Percentiles rank a stretch among this genome's conserved stretches.
phyloP scores from a whole-genome alignment of 352 stramenopile species.

The Pythium brassicae region DNA sequence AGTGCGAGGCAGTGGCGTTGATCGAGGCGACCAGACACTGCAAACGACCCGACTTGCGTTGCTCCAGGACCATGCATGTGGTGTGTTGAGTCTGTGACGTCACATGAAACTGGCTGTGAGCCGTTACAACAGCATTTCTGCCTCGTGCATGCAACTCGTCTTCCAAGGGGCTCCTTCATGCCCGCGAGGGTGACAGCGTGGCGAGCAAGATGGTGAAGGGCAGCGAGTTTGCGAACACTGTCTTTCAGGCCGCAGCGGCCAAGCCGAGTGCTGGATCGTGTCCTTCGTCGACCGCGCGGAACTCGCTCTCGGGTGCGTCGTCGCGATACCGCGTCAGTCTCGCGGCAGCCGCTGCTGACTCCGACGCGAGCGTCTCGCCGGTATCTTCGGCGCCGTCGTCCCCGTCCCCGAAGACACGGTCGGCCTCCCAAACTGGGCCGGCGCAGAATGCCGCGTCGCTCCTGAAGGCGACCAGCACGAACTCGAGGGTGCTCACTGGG shows the following conservation, averaged over 20 bases:
- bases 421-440: slow-evolving; percentile 10
- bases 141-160: no score
- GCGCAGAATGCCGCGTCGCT: slow-evolving; percentile 16
- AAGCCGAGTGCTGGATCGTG: not conserved
- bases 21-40: no score
- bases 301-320: not conserved
- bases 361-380: not conserved
- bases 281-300: not conserved
- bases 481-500: not conserved
- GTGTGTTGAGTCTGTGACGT: not conserved
- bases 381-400: not conserved
- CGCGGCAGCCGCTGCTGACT: not conserved
- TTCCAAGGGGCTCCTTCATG: no score
- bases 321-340: slow-evolving; percentile 2
- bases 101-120: not conserved
- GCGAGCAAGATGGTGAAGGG: slow-evolving; percentile 8
- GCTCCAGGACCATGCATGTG: no score
- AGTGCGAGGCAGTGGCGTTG: no score
- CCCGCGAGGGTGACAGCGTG: no score
- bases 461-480: slow-evolving; percentile 20
- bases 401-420: not conserved
- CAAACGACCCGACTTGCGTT: no score
- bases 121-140: not conserved
- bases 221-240: slow-evolving; percentile 5
- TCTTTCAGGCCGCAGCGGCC: not conserved